Percentiles rank a stretch among this genome's conserved stretches.
These are phyloP conservation scores for Mallotus japonicus DNA, from an alignment of 441 rosid species.

Conservation along the genomic window DNA sequence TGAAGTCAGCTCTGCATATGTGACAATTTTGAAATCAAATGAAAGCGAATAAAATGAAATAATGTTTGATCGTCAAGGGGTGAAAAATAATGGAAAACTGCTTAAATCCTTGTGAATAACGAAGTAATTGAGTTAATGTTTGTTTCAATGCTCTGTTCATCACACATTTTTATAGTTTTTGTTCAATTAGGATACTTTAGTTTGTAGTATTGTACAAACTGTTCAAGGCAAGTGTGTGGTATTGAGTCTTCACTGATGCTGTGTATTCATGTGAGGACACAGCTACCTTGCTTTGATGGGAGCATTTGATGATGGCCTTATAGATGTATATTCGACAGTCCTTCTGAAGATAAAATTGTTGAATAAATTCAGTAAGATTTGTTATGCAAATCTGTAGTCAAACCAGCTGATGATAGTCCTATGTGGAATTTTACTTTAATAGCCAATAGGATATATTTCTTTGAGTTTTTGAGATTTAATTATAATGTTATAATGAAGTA, in stretches of 20 bases:
- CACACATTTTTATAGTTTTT: neutral
- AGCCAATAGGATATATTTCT: neutral
- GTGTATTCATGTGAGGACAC: neutral
- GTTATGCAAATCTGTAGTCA: neutral
- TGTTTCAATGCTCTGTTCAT: neutral
- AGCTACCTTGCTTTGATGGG: neutral
- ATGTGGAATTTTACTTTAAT: neutral
- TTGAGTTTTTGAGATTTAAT: conserved; percentile 5
- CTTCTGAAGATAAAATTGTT: neutral
- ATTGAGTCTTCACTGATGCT: conserved; percentile 2
- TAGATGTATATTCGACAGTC: neutral
- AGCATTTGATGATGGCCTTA: neutral
- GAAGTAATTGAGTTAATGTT: neutral
- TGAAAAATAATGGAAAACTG: neutral
- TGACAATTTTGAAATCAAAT: neutral
- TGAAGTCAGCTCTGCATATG: neutral
- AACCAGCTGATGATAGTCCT: neutral
- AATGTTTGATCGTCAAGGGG: too few species aligned
- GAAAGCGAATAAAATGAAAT: neutral
- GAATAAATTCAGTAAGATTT: neutral
- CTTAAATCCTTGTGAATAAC: neutral
- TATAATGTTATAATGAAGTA: neutral
- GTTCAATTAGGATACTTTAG: neutral
- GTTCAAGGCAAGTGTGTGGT: neutral
- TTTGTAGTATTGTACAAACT: neutral